Base-by-base conservation (phyloP, 1,284 basidiomycete genomes). In the Marasmius sp. region DNA sequence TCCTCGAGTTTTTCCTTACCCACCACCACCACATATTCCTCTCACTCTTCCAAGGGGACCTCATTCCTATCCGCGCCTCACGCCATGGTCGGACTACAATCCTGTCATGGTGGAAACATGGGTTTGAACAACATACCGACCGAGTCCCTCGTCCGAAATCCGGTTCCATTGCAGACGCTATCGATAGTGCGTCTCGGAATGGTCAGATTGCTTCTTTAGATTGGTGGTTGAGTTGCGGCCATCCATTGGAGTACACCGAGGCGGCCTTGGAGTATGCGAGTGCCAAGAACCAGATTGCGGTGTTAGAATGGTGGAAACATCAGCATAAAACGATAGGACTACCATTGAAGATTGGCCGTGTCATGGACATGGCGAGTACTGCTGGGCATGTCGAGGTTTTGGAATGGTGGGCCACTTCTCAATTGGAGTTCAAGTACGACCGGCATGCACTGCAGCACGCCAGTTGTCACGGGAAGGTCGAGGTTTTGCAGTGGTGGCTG, bases 401-500 rank as follows among this genome's bases (percentile, higher is more conserved):
- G 45, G 88, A 90, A 70, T 94, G 92, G 92, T 94, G 92, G 92
- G 84, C 87, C 6, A 81, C 83, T 8, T 91, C 89, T 2, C 85
- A 86, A 60, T 78, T 92, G 37, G 88, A 90, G 57, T 84, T 84
- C 66, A 90, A 90, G 67, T 91, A 92, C 71, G 91, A 92, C 69
- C 82, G 84, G 49, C 82, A 88, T 65, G 89, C 89, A 20, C 76
- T 94, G 67, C 85, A 89, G 61, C 85, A 90, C 66, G 88, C 92
- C 1, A 90, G 88, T 64, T 89, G 87, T 73, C 82, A 87, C 62
- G 91, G 92, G n/a, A 89, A 87, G 74, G 84, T 93, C 8, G 87
- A 90, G 43, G 88, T 93, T 16, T 74, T 94, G 64, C 79, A 91
- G 67, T 94, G 92, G 92, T 94, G 92, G 93, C 71, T 89, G 48